phyloP scores from a whole-genome alignment of 768 basidiomycete genomes.

The Mrakia hoshinonis region DNA sequence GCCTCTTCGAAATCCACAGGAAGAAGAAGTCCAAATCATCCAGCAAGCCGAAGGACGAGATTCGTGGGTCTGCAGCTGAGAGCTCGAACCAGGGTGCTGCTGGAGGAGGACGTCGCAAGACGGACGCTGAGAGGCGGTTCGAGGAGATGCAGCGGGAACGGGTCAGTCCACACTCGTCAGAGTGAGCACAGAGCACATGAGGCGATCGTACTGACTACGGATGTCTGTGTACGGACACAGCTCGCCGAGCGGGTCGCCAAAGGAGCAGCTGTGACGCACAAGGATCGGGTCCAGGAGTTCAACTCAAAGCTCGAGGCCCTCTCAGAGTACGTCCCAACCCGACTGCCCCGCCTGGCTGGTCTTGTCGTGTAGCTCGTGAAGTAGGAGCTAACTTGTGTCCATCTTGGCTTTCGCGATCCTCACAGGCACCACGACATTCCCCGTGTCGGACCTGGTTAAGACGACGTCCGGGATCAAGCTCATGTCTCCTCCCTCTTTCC shows the following conservation, averaged over 20 bases:
- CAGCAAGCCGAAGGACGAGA: conserved; percentile 45
- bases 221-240: conserved; percentile 42
- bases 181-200: neutral
- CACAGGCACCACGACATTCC: conserved; percentile 29
- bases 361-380: too few relatives aligned
- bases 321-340: conserved; percentile 58
- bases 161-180: conserved; percentile 46
- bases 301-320: conserved; percentile 75
- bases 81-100: conserved; percentile 50
- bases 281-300: conserved; percentile 85
- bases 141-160: conserved; percentile 75
- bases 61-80: conserved; percentile 37
- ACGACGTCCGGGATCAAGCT: neutral
- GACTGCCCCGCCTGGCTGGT: too few relatives aligned
- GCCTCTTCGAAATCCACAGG: conserved; percentile 50
- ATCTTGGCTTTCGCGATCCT: neutral
- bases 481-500: neutral
- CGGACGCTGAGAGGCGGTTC: conserved; percentile 78
- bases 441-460: conserved; percentile 30
- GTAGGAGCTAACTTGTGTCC: too few relatives aligned
- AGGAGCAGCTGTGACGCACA: conserved; percentile 76
- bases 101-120: conserved; percentile 51
- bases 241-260: conserved; percentile 65
- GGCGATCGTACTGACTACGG: conserved; percentile 1
- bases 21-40: conserved; percentile 69